Evolutionary conservation across 495 filamentous ascomycete species (phyloP).

Genomic region (Margaritispora aquatica): DNA sequence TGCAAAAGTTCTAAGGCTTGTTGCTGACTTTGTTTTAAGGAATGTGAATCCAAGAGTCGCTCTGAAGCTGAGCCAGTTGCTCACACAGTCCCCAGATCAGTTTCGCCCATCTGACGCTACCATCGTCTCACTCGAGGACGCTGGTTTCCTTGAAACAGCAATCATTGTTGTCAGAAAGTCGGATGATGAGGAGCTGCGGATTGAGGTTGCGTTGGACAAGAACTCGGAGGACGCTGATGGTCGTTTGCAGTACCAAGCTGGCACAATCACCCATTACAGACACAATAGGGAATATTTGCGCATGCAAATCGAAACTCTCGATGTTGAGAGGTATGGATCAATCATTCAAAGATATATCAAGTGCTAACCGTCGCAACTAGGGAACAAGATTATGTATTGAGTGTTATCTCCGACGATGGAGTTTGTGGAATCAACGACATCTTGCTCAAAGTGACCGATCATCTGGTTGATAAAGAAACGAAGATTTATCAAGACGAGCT

Average conservation of each 20-base stretch:
- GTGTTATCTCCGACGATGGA: slow-evolving; percentile 27
- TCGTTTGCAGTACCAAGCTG: slow-evolving; percentile 2
- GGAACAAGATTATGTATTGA: slow-evolving; percentile 35
- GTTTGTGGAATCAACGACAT: background rate
- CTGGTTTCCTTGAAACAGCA: slow-evolving; percentile 17
- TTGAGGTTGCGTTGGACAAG: slow-evolving; percentile 23
- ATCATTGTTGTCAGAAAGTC: slow-evolving; percentile 23
- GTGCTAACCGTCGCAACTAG: slow-evolving; percentile 12
- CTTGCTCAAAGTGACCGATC: slow-evolving; percentile 1
- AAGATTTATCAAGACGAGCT: slow-evolving; percentile 3
- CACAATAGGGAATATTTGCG: slow-evolving; percentile 19
- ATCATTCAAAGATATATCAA: too few relatives aligned
- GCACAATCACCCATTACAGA: slow-evolving; percentile 8
- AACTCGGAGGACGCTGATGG: slow-evolving; percentile 1
- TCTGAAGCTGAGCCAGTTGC: slow-evolving; percentile 1
- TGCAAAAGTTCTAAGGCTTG: background rate
- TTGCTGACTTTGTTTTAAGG: background rate
- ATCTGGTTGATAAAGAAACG: background rate
- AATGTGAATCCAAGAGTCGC: slow-evolving; percentile 1
- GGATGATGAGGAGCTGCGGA: slow-evolving; percentile 14
- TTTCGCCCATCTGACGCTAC: slow-evolving; percentile 13
- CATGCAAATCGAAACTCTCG: slow-evolving; percentile 29
- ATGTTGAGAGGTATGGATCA: slow-evolving; percentile 37
- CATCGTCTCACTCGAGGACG: slow-evolving; percentile 18
- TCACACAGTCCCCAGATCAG: background rate